Conservation (phyloP, 352 stramenopile species). For the Globisporangium heterothallicum region DNA sequence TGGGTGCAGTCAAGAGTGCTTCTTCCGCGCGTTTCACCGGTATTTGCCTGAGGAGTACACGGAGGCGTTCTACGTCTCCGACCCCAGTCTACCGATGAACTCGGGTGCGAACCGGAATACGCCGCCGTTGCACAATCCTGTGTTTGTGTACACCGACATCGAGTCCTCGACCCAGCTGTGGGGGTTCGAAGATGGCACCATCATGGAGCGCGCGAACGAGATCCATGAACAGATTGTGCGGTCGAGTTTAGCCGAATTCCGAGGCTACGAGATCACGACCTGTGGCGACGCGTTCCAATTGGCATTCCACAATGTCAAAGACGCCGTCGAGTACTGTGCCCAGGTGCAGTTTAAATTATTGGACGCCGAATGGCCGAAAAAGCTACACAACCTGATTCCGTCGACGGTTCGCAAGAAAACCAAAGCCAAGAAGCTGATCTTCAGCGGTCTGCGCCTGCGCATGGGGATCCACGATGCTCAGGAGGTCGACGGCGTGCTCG, state of each 20-base stretch:
- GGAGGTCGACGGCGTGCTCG: conserved; percentile 34
- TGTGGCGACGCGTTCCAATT: conserved; percentile 56
- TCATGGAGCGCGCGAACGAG: conserved; percentile 46
- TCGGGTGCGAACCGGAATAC: conserved; percentile 6
- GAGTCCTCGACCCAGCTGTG: conserved; percentile 52
- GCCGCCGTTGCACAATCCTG: conserved; percentile 30
- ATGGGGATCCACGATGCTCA: conserved; percentile 57
- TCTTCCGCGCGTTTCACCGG: conserved; percentile 26
- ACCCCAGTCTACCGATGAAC: conserved; percentile 27
- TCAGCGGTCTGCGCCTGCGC: conserved; percentile 43
- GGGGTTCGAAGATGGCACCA: conserved; percentile 22
- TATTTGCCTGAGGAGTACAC: conserved; percentile 47
- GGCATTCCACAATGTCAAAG: conserved; percentile 44
- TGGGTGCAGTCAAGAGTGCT: conserved; percentile 44
- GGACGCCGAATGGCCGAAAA: conserved; percentile 31
- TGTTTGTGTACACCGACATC: conserved; percentile 71
- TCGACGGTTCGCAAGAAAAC: conserved; percentile 27
- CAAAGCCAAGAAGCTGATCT: conserved; percentile 37
- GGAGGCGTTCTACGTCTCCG: conserved; percentile 36
- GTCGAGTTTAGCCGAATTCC: conserved; percentile 26
- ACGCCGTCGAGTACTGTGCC: conserved; percentile 52
- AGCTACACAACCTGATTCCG: conserved; percentile 34
- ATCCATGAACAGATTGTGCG: conserved; percentile 52
- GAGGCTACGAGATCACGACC: conserved; percentile 59
- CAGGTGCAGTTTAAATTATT: conserved; percentile 47